Base-by-base conservation (phyloP, 306 rosid species). In the Prunus campanulata region DNA sequence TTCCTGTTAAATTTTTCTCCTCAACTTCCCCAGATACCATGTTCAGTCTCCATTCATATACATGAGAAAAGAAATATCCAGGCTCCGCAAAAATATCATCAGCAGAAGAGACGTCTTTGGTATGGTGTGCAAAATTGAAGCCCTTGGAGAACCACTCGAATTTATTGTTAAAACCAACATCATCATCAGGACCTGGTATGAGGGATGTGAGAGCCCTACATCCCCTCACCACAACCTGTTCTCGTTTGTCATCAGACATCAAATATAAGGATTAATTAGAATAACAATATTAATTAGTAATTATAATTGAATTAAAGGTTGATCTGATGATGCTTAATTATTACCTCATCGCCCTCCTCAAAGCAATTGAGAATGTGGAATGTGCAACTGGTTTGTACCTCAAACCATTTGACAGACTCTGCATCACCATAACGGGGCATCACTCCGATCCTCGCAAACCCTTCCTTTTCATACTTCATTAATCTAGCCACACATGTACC, bases 391-490 rank as follows among this genome's bases (percentile, higher is more conserved):
- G 89, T 84, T 75, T 85, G 79, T 47, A 90, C 93, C 0, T 78
- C 61, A 84, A 93, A 90, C 97, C 97, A 93, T 51, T 70, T 69
- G 78, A 90, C 70, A 64, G 91, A 86, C 69, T 74, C 68, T 24
- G 89, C 85, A 78, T 87, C 79, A 42, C 96, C 94, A 79, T 80
- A 89, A 52, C 87, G 97, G 68, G 93, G 94, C 93, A 93, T 91
- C 11, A 93, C 81, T 8, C 93, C 98, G 46, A 93, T 90, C 70
- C 88, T 90, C 5, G 94, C 84, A 22, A 83, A 85, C 30, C 69
- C 91, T 39, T 87, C 79, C 62, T 79, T 86, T 0, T 68, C 35
- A 68, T 87, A 91, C 89, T 84, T 77, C 27, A 88, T 63, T 48
- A 88, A 66, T 57, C 91, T 91, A 54, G 75, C 63, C 0, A 22